Percentiles rank a stretch among this genome's conserved stretches.
Conservation (phyloP, 345 rosid species). For the Lepidium sativum region DNA sequence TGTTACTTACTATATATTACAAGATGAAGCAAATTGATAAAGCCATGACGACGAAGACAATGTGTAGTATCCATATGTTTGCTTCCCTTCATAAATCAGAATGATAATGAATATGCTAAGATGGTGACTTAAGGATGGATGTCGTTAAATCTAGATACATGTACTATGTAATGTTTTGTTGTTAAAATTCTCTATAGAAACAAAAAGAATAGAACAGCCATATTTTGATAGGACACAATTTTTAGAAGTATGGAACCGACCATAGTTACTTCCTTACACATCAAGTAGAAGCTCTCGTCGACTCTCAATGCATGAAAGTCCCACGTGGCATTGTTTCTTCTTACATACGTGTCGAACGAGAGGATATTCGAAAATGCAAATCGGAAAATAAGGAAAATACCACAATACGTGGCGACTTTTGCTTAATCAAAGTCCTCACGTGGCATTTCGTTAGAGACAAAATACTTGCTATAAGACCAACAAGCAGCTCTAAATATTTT, state of each 20-base stretch:
- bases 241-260: background rate
- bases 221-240: background rate
- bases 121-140: background rate
- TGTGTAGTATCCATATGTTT: background rate
- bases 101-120: background rate
- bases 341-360: slow-evolving; percentile 7
- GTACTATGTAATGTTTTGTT: background rate
- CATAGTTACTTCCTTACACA: background rate
- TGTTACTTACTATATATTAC: no score
- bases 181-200: no score
- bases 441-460: slow-evolving; percentile 12
- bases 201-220: background rate
- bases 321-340: slow-evolving; percentile 15
- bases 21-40: background rate
- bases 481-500: slow-evolving; percentile 6
- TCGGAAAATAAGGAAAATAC: background rate
- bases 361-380: background rate
- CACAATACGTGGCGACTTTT: slow-evolving; percentile 1
- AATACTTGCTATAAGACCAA: slow-evolving; percentile 11
- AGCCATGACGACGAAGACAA: background rate
- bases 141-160: no score
- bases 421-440: slow-evolving; percentile 1
- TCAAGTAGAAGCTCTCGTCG: background rate
- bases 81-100: background rate
- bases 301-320: slow-evolving; percentile 1